Evolutionary conservation across 306 rosid genomes (phyloP), one percentile per base, ranked within the genome.

Genomic region (Gastrolobium bilobum): DNA sequence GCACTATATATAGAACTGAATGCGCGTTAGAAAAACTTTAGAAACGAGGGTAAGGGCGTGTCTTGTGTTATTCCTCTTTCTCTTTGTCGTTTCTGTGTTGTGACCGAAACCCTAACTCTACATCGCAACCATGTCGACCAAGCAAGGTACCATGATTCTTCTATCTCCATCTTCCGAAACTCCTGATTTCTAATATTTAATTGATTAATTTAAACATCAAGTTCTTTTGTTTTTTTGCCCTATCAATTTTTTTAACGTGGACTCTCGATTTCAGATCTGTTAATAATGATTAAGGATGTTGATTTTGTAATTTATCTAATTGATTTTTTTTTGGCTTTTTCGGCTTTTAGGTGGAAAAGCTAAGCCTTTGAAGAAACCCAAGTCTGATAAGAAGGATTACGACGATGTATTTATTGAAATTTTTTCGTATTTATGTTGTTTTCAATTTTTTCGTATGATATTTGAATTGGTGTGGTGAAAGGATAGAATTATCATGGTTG

Each of bases 311-410:
- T 71, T 33, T 4, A 1, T 50, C 20, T 53, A 10, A n/a, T 50
- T 31, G 11, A 6, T 39, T 75, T 20, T 31, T 47, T 2, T 53
- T 38, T 6, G 7, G 0, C 5, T 7, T 10, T n/a, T 30, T n/a
- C 47, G 14, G 15, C 20, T 57, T 56, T 11, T 33, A 94, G 97
- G 98, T 68, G 98, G 98, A 80, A 94, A 94, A 68, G 98, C 98
- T 4, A 94, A 94, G 93, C 98, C 98, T 80, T 78, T 94, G 93
- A 94, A 94, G 97, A 90, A 89, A 43, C 97, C 98, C 68, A 92
- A 94, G 92, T 78, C 86, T 37, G 97, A 91, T 3, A 90, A 94
- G 89, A 94, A 92, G 68, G 98, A 92, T 0, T 92, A 92, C 79
- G 93, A 94, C 65, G 97, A 94, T 91, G 98, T 91, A 89, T 76